phyloP scores from a whole-genome alignment of 768 basidiomycete genomes.

The Mycena pura region DNA sequence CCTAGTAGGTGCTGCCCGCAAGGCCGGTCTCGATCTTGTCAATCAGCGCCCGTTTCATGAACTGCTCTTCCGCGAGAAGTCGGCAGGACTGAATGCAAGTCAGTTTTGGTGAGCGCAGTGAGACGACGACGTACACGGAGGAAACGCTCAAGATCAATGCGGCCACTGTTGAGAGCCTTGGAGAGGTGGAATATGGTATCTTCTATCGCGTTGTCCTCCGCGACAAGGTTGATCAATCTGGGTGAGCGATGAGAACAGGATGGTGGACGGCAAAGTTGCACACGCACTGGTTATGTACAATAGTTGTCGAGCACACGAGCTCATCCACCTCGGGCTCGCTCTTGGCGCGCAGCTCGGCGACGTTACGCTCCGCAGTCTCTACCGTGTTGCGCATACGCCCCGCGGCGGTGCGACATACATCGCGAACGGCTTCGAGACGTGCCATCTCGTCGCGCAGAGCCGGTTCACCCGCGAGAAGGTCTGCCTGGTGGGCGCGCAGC shows the following conservation, averaged over 20 bases:
- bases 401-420: constrained; percentile 86
- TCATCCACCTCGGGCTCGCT: constrained; percentile 97
- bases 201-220: constrained; percentile 99
- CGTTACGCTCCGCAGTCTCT: constrained; percentile 69
- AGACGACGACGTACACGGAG: constrained; percentile 80
- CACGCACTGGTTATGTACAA: constrained; percentile 95
- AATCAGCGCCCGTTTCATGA: constrained; percentile 93
- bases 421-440: constrained; percentile 88
- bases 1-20: constrained; percentile 37
- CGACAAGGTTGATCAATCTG: constrained; percentile 94
- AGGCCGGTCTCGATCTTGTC: constrained; percentile 83
- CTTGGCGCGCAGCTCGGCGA: constrained; percentile 78
- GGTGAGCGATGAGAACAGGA: background rate
- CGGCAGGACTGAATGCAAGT: constrained; percentile 86
- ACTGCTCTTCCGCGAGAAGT: constrained; percentile 92
- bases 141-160: constrained; percentile 94
- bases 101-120: constrained; percentile 14
- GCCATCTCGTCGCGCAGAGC: constrained; percentile 97
- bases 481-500: constrained; percentile 79
- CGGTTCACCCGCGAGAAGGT: constrained; percentile 89
- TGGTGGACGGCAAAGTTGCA: constrained; percentile 11
- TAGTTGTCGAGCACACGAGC: constrained; percentile 92
- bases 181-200: constrained; percentile 98
- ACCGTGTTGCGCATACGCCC: constrained; percentile 70
- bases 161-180: constrained; percentile 87